Conservation (phyloP, 2,329 filamentous ascomycete species). For the Pseudocercospora eumusae region DNA sequence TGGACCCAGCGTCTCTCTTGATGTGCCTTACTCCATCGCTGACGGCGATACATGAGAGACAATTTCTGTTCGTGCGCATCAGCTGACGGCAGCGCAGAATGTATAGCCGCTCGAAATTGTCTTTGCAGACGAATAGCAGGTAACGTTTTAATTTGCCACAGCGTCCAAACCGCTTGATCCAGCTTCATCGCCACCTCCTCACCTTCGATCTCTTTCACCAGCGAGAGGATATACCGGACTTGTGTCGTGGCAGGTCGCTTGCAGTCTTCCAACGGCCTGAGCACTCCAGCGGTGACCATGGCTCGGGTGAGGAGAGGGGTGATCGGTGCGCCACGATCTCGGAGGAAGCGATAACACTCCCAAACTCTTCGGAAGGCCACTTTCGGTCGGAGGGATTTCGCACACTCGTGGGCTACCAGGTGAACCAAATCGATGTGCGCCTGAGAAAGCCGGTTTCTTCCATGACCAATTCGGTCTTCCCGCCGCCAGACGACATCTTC, state of each 20-base stretch:
- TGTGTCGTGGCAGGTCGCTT: conserved; percentile 37
- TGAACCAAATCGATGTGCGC: conserved; percentile 49
- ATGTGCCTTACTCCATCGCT: not conserved
- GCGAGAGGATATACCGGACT: conserved; percentile 48
- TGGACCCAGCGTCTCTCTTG: not conserved
- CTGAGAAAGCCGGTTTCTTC: conserved; percentile 22
- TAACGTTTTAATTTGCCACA: conserved; percentile 18
- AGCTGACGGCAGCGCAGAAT: not conserved
- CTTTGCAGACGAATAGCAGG: not conserved
- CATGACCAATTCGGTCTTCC: not conserved
- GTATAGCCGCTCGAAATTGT: not conserved
- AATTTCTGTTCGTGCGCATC: not conserved
- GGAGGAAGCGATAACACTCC: conserved; percentile 51
- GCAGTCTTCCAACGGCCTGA: conserved; percentile 45
- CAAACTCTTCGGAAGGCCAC: conserved; percentile 50
- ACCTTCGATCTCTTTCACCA: conserved; percentile 49
- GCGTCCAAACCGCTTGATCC: conserved; percentile 31
- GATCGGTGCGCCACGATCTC: conserved; percentile 46
- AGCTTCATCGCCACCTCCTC: conserved; percentile 43
- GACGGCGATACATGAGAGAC: not conserved
- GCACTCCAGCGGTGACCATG: conserved; percentile 53
- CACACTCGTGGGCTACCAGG: conserved; percentile 48
- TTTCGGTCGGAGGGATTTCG: conserved; percentile 44
- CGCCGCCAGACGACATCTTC: conserved; percentile 8
- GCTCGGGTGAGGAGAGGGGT: conserved; percentile 49